Percentiles rank a stretch among this genome's conserved stretches.
These are phyloP conservation scores for Dillenia turbinata DNA, from an alignment of 164 flowering plant species.

Conservation along the genomic window DNA sequence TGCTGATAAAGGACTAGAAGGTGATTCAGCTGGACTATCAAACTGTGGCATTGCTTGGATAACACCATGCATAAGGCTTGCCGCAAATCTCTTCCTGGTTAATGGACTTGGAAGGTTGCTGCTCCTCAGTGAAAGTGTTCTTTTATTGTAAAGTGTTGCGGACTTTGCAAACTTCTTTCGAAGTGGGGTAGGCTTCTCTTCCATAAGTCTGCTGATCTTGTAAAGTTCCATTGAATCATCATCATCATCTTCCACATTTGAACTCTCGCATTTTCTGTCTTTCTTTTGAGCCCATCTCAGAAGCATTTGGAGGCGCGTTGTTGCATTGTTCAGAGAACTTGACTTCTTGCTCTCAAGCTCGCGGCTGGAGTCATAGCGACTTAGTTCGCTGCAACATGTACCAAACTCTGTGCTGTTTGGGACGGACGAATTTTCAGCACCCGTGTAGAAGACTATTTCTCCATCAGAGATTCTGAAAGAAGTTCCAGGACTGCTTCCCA, in stretches of 20 bases:
- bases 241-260: constrained; percentile 6
- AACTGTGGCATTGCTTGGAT: constrained; percentile 32
- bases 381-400: constrained; percentile 44
- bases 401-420: constrained; percentile 30
- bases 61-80: constrained; percentile 42
- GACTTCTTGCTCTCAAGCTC: constrained; percentile 23
- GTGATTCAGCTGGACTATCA: constrained; percentile 22
- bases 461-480: constrained; percentile 81
- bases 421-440: constrained; percentile 44
- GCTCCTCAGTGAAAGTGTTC: constrained; percentile 8
- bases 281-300: constrained; percentile 30
- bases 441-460: constrained; percentile 63
- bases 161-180: constrained; percentile 31
- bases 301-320: constrained; percentile 31
- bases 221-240: constrained; percentile 15
- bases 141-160: constrained; percentile 15
- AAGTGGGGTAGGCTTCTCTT: constrained; percentile 28
- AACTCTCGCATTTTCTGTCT: constrained; percentile 15
- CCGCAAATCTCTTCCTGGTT: constrained; percentile 32
- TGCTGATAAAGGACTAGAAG: constrained; percentile 37
- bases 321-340: constrained; percentile 24
- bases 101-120: constrained; percentile 37
- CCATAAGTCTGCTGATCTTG: constrained; percentile 1
- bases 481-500: constrained; percentile 80
- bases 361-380: constrained; percentile 21